phyloP scores from a whole-genome alignment of 179 eudicot genomes.

The Camellia oleifera region DNA sequence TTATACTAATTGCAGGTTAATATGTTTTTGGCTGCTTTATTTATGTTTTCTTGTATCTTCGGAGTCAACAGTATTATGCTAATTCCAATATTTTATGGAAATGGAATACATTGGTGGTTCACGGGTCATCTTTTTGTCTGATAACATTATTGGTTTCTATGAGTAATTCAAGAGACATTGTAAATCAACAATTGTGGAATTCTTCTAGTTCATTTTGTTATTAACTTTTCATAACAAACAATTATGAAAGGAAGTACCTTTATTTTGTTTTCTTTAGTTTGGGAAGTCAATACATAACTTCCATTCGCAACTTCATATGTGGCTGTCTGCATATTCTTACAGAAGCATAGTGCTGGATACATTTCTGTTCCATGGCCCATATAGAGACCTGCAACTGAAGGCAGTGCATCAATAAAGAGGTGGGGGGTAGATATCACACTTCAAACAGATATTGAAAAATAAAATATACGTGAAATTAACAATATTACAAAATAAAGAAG shows the following conservation, averaged over 20 bases:
- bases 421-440: not conserved
- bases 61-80: not conserved
- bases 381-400: slow-evolving; percentile 34
- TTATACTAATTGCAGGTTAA: not conserved
- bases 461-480: not conserved
- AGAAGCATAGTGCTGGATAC: slow-evolving; percentile 45
- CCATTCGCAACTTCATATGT: slow-evolving; percentile 57
- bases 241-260: slow-evolving; percentile 30
- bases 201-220: not conserved
- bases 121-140: not conserved
- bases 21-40: not conserved
- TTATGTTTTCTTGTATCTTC: not conserved
- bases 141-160: not conserved
- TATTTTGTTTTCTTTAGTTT: slow-evolving; percentile 29
- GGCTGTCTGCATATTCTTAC: slow-evolving; percentile 65
- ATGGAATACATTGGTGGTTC: not conserved
- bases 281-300: slow-evolving; percentile 54
- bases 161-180: not conserved
- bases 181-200: not conserved
- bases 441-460: not conserved
- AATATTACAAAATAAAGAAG: not conserved
- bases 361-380: slow-evolving; percentile 26
- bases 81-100: not conserved
- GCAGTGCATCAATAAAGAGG: slow-evolving; percentile 8
- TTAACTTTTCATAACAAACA: not conserved